A percentile compares a stretch with the other conserved stretches of the same genome.
Evolutionary conservation across 305 asterid species (phyloP).

Genomic region (Solanum hybrid): DNA sequence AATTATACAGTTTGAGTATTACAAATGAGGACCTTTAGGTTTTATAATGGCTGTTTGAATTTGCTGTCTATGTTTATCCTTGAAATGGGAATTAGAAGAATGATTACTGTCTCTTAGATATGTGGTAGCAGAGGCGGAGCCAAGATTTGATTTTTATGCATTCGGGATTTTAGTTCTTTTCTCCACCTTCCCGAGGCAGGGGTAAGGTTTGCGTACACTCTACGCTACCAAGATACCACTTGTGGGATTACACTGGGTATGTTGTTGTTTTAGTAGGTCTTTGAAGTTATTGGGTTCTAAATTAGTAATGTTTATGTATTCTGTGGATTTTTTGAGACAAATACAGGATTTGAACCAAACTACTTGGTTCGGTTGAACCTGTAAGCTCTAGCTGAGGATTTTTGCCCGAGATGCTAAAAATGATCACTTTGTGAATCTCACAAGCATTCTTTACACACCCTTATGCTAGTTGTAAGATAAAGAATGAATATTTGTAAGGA

Average conservation of each 20-base stretch:
- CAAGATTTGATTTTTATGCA: neutral
- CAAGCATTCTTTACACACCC: neutral
- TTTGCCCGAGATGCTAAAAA: neutral
- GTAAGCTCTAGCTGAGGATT: neutral
- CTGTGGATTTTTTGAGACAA: neutral
- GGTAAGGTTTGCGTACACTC: neutral
- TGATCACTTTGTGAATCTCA: neutral
- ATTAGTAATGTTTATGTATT: neutral
- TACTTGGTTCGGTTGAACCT: neutral
- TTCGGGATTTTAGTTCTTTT: neutral
- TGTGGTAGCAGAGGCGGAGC: neutral
- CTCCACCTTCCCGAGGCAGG: neutral
- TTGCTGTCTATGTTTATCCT: neutral
- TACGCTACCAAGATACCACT: neutral
- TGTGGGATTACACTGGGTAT: neutral
- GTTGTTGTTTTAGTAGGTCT: neutral
- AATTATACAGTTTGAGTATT: neutral
- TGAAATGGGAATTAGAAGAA: neutral
- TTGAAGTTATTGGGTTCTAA: neutral
- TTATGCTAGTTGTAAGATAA: neutral
- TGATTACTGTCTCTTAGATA: neutral
- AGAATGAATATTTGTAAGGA: neutral
- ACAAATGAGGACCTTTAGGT: neutral
- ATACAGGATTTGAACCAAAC: neutral
- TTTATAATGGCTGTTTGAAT: neutral